Conservation (phyloP, 2,329 filamentous ascomycete genomes). For the Penicillium sclerotiorum region DNA sequence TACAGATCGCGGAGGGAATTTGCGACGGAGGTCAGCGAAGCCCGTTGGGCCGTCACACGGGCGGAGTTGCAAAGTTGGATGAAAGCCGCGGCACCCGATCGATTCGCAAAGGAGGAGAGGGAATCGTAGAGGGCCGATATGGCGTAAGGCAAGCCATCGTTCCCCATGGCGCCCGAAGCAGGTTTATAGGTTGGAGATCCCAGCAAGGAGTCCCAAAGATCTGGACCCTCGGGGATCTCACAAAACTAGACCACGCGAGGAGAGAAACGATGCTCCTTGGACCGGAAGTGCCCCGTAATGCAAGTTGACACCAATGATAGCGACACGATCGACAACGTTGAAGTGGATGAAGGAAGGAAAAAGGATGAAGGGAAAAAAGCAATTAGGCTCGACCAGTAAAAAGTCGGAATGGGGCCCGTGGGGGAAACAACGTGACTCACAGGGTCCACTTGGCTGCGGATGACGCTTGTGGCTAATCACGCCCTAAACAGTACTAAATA, state of each 20-base stretch:
- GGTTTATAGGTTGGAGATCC: constrained; percentile 12
- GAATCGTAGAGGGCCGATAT: constrained; percentile 17
- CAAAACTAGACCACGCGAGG: constrained; percentile 18
- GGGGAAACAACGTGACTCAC: constrained; percentile 26
- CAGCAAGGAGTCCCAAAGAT: constrained; percentile 5
- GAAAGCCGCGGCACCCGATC: constrained; percentile 14
- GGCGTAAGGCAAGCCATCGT: constrained; percentile 10
- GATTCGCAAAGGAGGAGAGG: constrained; percentile 9
- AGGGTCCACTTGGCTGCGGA: constrained; percentile 9
- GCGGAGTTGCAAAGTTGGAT: constrained; percentile 26
- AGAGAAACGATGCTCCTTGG: constrained; percentile 20
- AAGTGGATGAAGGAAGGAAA: constrained; percentile 10
- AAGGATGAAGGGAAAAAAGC: constrained; percentile 16
- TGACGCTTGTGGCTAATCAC: constrained; percentile 1
- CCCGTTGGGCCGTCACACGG: constrained; percentile 21
- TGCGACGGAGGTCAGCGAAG: constrained; percentile 20
- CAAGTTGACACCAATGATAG: constrained; percentile 22
- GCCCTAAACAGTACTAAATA: too few species aligned
- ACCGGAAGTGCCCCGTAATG: constrained; percentile 3
- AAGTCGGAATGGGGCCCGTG: constrained; percentile 20
- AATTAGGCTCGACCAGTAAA: constrained; percentile 26
- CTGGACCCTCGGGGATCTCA: constrained; percentile 11
- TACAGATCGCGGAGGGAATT: constrained; percentile 23
- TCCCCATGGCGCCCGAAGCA: constrained; percentile 21
- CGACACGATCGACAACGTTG: constrained; percentile 25